These are phyloP conservation scores for Epichloe aotearoae DNA, from an alignment of 2,329 filamentous ascomycete genomes.

Conservation along the genomic window DNA sequence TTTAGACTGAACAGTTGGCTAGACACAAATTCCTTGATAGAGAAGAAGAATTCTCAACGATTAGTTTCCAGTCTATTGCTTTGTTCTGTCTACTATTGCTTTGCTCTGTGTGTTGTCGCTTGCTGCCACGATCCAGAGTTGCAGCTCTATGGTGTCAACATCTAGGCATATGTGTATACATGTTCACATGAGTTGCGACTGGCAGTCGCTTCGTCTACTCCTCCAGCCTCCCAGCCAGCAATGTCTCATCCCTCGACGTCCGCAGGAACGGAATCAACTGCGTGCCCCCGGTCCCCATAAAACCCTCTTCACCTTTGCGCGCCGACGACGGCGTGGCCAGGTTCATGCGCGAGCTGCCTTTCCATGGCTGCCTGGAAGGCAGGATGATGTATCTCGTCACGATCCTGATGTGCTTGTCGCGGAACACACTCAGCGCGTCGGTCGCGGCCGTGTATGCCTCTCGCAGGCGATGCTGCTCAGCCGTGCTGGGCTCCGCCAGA, in stretches of 20 bases:
- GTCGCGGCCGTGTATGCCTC: slow-evolving; percentile 57
- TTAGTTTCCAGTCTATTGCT: too few species aligned
- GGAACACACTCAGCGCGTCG: slow-evolving; percentile 59
- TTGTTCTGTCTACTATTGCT: too few species aligned
- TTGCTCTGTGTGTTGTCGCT: too few species aligned
- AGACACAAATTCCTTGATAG: too few species aligned
- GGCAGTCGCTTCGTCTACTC: neutral
- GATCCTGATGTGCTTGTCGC: slow-evolving; percentile 80
- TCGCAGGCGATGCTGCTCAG: slow-evolving; percentile 30
- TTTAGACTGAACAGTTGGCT: neutral
- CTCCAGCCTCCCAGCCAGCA: slow-evolving; percentile 20
- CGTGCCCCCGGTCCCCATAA: slow-evolving; percentile 86
- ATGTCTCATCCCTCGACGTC: slow-evolving; percentile 80
- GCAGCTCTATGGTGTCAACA: too few species aligned
- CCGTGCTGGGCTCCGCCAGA: slow-evolving; percentile 36
- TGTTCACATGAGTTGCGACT: too few species aligned
- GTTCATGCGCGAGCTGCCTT: slow-evolving; percentile 21
- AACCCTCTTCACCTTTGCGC: slow-evolving; percentile 25
- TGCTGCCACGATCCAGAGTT: too few species aligned
- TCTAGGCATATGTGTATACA: too few species aligned
- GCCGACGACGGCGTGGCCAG: slow-evolving; percentile 30
- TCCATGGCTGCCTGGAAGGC: slow-evolving; percentile 42
- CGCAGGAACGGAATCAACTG: slow-evolving; percentile 80
- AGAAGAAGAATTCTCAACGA: too few species aligned
- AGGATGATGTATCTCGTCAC: slow-evolving; percentile 84